A percentile compares a stretch with the other conserved stretches of the same genome.
phyloP scores from a whole-genome alignment of 2,329 filamentous ascomycete genomes.

The Pestalotiopsis sp. region DNA sequence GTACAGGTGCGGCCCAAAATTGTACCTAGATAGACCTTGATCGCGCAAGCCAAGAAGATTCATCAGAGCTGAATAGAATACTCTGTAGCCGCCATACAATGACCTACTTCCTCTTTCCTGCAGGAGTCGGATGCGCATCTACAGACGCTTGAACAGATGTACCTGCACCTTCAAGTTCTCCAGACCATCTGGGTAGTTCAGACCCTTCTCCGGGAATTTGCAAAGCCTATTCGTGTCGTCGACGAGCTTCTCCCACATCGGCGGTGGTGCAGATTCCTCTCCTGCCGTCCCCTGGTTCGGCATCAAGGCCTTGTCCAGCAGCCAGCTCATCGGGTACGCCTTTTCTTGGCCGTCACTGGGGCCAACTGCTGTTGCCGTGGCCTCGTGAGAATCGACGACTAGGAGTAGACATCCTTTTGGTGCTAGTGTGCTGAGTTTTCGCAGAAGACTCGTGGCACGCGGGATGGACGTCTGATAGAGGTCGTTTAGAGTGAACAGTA shows the following conservation, averaged over 20 bases:
- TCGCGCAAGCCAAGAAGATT: too few relatives aligned
- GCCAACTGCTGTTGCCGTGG: constrained; percentile 12
- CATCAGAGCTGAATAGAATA: too few relatives aligned
- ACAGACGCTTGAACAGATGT: constrained; percentile 21
- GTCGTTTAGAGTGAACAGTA: constrained; percentile 22
- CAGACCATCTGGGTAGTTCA: constrained; percentile 19
- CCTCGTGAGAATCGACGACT: constrained; percentile 17
- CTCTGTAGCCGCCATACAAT: too few relatives aligned
- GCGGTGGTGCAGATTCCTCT: constrained; percentile 14
- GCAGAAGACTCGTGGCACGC: constrained; percentile 18
- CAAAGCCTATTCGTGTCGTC: constrained; percentile 10
- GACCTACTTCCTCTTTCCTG: too few relatives aligned
- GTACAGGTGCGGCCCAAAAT: too few relatives aligned
- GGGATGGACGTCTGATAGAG: constrained; percentile 19
- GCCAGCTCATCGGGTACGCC: constrained; percentile 19
- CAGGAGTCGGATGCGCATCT: background rate
- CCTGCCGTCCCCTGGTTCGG: constrained; percentile 8
- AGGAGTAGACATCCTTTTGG: constrained; percentile 20
- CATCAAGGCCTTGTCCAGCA: constrained; percentile 19
- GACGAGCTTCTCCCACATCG: constrained; percentile 20
- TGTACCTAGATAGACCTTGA: too few relatives aligned
- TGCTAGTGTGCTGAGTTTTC: constrained; percentile 15
- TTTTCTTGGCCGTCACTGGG: constrained; percentile 15
- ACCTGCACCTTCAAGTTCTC: constrained; percentile 23
- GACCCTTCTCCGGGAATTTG: constrained; percentile 13